These are phyloP conservation scores for Coleophoma eucalyptorum DNA, from an alignment of 2,329 filamentous ascomycete species.

Conservation along the genomic window DNA sequence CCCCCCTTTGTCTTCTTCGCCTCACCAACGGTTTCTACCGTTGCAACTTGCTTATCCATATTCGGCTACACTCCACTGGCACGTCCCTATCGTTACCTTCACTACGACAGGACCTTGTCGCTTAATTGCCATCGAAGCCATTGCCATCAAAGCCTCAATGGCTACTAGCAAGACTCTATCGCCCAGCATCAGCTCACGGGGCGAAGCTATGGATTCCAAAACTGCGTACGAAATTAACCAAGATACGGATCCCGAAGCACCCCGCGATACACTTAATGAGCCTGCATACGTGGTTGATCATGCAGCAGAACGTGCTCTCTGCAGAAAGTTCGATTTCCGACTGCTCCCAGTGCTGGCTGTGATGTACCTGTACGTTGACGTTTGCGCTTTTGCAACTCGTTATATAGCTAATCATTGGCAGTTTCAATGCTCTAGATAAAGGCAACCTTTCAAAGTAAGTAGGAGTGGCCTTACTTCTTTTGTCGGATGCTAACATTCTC, in stretches of 20 bases:
- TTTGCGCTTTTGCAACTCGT: too few relatives aligned
- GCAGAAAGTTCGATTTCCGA: constrained; percentile 51
- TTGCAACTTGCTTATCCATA: too few relatives aligned
- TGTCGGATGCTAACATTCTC: too few relatives aligned
- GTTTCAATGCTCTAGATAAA: constrained; percentile 43
- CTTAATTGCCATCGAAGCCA: too few relatives aligned
- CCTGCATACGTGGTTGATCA: constrained; percentile 29
- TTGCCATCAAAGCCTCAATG: background rate
- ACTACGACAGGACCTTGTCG: too few relatives aligned
- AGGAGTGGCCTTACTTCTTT: too few relatives aligned
- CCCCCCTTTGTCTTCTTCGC: too few relatives aligned
- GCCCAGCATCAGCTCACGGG: background rate
- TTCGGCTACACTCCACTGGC: too few relatives aligned
- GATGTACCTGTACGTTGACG: constrained; percentile 39
- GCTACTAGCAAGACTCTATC: background rate
- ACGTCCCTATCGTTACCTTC: too few relatives aligned
- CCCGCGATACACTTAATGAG: constrained; percentile 4
- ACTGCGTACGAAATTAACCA: background rate
- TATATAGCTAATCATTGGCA: too few relatives aligned
- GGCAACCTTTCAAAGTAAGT: constrained; percentile 32
- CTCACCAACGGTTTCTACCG: too few relatives aligned
- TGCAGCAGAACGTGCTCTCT: constrained; percentile 44
- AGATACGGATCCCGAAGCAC: constrained; percentile 2
- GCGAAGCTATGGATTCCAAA: background rate
- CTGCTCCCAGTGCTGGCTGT: constrained; percentile 49